Evolutionary conservation across 179 eudicot species (phyloP).

Genomic region (Silene coronaria): DNA sequence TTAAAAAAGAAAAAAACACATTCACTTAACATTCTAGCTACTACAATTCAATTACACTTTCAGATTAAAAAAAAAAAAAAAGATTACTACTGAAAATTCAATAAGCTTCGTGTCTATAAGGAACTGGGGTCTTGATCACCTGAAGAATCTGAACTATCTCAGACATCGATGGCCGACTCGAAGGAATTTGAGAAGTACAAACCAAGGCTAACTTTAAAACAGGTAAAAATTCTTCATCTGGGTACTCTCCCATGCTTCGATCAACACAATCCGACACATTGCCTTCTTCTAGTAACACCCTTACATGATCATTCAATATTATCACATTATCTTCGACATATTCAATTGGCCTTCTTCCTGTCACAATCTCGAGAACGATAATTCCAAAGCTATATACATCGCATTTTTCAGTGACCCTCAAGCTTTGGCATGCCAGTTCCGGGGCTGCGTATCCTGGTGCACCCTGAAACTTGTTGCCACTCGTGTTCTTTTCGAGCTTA

Average conservation of each 20-base stretch:
- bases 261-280: conserved; percentile 78
- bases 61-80: no score
- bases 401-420: conserved; percentile 83
- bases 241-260: conserved; percentile 59
- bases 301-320: conserved; percentile 73
- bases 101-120: conserved; percentile 52
- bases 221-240: conserved; percentile 87
- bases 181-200: conserved; percentile 92
- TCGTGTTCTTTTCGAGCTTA: conserved; percentile 50
- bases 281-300: conserved; percentile 70
- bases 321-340: conserved; percentile 80
- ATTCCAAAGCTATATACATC: conserved; percentile 87
- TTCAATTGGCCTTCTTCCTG: conserved; percentile 79
- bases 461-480: conserved; percentile 62
- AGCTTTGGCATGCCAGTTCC: conserved; percentile 82
- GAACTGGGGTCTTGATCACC: conserved; percentile 79
- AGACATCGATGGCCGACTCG: conserved; percentile 90
- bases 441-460: conserved; percentile 90
- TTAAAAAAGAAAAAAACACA: conserved; percentile 1
- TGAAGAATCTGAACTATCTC: conserved; percentile 94
- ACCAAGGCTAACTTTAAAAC: conserved; percentile 82
- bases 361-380: conserved; percentile 67
- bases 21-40: conserved; percentile 20
- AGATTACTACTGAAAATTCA: conserved; percentile 24
- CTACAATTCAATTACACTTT: background rate